phyloP scores from a whole-genome alignment of 1,139 yeast genomes.

The Geotrichum cucujoidarum region DNA sequence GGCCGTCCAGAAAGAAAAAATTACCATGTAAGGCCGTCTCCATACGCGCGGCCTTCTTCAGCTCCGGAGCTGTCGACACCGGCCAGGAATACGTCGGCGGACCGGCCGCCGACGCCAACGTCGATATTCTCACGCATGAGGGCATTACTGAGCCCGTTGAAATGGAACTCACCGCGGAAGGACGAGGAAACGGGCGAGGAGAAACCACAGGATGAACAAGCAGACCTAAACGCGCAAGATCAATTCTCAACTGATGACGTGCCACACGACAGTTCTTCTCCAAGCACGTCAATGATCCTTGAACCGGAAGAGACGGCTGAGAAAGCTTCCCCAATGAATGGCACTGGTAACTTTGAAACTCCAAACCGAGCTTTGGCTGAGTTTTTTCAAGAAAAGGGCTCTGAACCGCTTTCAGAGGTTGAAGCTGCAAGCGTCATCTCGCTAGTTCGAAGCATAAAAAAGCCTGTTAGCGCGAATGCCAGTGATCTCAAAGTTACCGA shows the following conservation, averaged over 20 bases:
- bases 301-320: no score
- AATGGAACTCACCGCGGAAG: neutral
- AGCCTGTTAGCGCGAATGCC: no score
- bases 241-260: no score
- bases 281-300: no score
- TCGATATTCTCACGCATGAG: slow-evolving; percentile 13
- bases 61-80: slow-evolving; percentile 8
- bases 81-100: neutral
- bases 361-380: slow-evolving; percentile 14
- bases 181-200: neutral
- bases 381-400: slow-evolving; percentile 16
- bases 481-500: no score
- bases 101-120: slow-evolving; percentile 2
- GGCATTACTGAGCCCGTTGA: slow-evolving; percentile 10
- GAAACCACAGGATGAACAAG: neutral
- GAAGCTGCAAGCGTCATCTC: slow-evolving; percentile 17
- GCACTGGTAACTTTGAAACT: neutral
- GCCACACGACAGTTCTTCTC: no score
- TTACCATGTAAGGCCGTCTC: neutral
- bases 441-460: neutral
- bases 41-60: slow-evolving; percentile 11
- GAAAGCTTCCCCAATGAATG: no score
- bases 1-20: neutral
- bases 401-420: slow-evolving; percentile 15
- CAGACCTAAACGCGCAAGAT: no score